phyloP scores from a whole-genome alignment of 108 stramenopile genomes.

The Pseudonitzschia multiseries region DNA sequence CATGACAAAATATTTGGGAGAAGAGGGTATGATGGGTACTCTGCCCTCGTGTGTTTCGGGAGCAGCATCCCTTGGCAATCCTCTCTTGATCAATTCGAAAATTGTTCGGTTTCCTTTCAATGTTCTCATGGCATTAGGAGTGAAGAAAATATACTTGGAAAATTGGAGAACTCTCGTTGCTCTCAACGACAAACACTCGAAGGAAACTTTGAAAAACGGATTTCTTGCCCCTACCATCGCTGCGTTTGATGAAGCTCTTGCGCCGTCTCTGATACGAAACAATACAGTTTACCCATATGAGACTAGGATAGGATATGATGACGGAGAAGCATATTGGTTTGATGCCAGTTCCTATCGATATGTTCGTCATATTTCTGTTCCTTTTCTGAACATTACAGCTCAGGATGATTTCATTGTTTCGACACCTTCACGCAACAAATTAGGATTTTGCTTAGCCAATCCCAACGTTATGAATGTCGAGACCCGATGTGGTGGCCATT shows the following conservation, averaged over 20 bases:
- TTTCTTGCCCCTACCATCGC: conserved; percentile 59
- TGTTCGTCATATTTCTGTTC: conserved; percentile 71
- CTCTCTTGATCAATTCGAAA: conserved; percentile 55
- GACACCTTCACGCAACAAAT: conserved; percentile 43
- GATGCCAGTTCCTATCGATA: conserved; percentile 70
- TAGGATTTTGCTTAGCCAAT: conserved; percentile 71
- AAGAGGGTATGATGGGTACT: conserved; percentile 76
- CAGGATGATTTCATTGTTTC: conserved; percentile 81
- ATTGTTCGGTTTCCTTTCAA: conserved; percentile 60
- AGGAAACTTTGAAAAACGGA: conserved; percentile 43
- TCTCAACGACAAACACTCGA: conserved; percentile 58
- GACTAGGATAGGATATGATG: conserved; percentile 57
- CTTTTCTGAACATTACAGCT: conserved; percentile 69
- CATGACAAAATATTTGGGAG: conserved; percentile 85
- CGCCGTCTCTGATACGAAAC: conserved; percentile 65
- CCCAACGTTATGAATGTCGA: conserved; percentile 83
- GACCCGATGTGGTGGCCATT: conserved; percentile 82
- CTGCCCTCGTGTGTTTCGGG: conserved; percentile 74
- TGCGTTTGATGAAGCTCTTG: conserved; percentile 61
- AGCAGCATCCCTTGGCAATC: conserved; percentile 77
- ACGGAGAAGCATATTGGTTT: conserved; percentile 70
- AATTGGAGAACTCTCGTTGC: conserved; percentile 29
- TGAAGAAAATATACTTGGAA: conserved; percentile 62
- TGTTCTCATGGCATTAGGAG: conserved; percentile 61
- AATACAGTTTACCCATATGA: conserved; percentile 66